These are phyloP conservation scores for Sporothrix phasma DNA, from an alignment of 2,329 filamentous ascomycete species.

Conservation along the genomic window DNA sequence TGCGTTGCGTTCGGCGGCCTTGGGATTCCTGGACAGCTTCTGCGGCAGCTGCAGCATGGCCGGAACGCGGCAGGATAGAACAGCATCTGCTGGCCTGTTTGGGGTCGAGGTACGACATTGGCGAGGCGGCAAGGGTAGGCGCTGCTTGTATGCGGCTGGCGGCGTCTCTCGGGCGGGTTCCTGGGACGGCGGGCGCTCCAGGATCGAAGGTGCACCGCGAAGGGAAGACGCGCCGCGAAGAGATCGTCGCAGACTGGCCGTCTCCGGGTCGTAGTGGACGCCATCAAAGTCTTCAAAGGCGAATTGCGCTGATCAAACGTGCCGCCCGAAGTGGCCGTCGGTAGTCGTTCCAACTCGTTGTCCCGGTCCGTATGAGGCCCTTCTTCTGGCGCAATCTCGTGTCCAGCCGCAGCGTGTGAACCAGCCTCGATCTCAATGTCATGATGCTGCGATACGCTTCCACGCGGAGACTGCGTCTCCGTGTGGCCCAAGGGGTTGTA, in stretches of 20 bases:
- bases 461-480: neutral
- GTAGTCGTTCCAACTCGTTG: slow-evolving; percentile 27
- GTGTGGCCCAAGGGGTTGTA: neutral
- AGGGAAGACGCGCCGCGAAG: slow-evolving; percentile 13
- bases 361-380: neutral
- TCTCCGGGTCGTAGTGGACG: slow-evolving; percentile 58
- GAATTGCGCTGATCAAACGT: slow-evolving; percentile 56
- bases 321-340: slow-evolving; percentile 45
- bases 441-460: neutral
- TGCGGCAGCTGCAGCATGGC: slow-evolving; percentile 88
- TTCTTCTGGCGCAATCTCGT: neutral
- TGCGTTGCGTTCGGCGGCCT: slow-evolving; percentile 53
- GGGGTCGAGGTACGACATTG: slow-evolving; percentile 53
- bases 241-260: slow-evolving; percentile 15
- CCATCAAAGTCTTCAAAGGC: slow-evolving; percentile 78
- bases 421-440: neutral
- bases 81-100: slow-evolving; percentile 70
- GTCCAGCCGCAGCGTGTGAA: neutral
- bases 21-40: slow-evolving; percentile 66
- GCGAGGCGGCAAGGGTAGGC: slow-evolving; percentile 24
- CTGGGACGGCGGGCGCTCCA: neutral
- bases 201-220: slow-evolving; percentile 11
- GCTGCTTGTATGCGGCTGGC: slow-evolving; percentile 16
- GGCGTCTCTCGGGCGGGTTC: slow-evolving; percentile 2
- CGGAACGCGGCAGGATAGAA: slow-evolving; percentile 95